These are phyloP conservation scores for Cenchrus americanus DNA, from an alignment of 176 grass and related monocot genomes.

Conservation along the genomic window DNA sequence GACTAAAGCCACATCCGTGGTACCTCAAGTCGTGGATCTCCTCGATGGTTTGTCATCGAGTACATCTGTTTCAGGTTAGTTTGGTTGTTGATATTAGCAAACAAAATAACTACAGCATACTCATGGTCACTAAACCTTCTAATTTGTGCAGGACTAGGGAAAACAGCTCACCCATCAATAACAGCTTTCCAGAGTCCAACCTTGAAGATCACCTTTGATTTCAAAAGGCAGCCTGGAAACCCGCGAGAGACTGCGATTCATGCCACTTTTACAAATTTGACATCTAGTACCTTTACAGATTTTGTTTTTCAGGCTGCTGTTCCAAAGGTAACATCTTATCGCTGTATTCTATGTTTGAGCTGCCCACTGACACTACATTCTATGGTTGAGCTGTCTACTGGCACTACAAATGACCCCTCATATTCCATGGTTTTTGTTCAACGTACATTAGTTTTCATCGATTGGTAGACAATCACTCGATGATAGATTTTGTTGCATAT, in stretches of 20 bases:
- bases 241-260: slow-evolving; percentile 69
- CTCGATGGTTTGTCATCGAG: slow-evolving; percentile 73
- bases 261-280: slow-evolving; percentile 92
- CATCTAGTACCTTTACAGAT: slow-evolving; percentile 67
- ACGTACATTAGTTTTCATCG: background rate
- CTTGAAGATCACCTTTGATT: slow-evolving; percentile 76
- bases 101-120: background rate
- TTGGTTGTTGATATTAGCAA: slow-evolving; percentile 35
- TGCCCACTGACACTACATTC: background rate
- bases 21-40: slow-evolving; percentile 67
- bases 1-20: slow-evolving; percentile 43
- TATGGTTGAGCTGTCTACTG: slow-evolving; percentile 26
- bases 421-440: background rate
- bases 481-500: background rate
- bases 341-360: slow-evolving; percentile 26
- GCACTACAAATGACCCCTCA: background rate
- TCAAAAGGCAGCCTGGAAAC: slow-evolving; percentile 76
- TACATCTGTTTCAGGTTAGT: slow-evolving; percentile 68
- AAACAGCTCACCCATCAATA: slow-evolving; percentile 55
- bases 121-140: slow-evolving; percentile 20
- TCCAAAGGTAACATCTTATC: slow-evolving; percentile 72
- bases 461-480: background rate
- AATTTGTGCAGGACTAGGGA: slow-evolving; percentile 65
- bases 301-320: slow-evolving; percentile 98
- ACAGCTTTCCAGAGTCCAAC: slow-evolving; percentile 88